phyloP scores from a whole-genome alignment of 1,284 basidiomycete genomes.

The Boletellus dicymbophilus region DNA sequence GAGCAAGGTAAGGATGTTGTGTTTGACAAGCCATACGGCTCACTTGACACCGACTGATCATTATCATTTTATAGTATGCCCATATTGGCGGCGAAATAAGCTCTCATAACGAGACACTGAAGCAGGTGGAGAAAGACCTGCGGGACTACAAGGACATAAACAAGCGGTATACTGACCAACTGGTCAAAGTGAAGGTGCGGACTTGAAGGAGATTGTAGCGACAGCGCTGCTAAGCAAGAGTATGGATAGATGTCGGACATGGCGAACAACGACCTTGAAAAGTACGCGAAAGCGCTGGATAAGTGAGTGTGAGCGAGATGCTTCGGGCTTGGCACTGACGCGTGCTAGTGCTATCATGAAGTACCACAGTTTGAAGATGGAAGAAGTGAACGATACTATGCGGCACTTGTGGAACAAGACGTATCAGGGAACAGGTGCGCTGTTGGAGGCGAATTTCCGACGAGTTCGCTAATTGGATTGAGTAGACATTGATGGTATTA shows the following conservation, averaged over 20 bases:
- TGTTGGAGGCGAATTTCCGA: conserved; percentile 6
- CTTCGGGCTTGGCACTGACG: conserved; percentile 7
- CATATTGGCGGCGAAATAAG: conserved; percentile 82
- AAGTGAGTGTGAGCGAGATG: conserved; percentile 55
- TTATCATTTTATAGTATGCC: conserved; percentile 58
- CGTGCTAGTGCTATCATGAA: conserved; percentile 91
- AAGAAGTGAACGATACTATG: conserved; percentile 98
- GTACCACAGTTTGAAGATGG: conserved; percentile 99
- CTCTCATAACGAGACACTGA: conserved; percentile 71
- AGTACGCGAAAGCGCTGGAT: conserved; percentile 95
- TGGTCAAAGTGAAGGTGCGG: conserved; percentile 90
- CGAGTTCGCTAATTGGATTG: conserved; percentile 15
- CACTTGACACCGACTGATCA: conserved; percentile 5
- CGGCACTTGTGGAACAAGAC: conserved; percentile 98
- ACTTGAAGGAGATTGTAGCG: conserved; percentile 1
- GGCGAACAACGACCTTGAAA: conserved; percentile 94
- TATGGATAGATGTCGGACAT: conserved; percentile 78
- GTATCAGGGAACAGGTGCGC: conserved; percentile 93
- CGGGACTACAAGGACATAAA: conserved; percentile 89
- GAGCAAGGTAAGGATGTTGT: conserved; percentile 58
- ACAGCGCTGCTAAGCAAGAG: not conserved
- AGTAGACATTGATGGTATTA: conserved; percentile 95
- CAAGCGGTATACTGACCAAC: conserved; percentile 85
- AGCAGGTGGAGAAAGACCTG: conserved; percentile 72
- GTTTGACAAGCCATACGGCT: not conserved